Evolutionary conservation across 1,139 yeast species (phyloP).

Genomic region (Lodderomyces pseudojiufengensis): DNA sequence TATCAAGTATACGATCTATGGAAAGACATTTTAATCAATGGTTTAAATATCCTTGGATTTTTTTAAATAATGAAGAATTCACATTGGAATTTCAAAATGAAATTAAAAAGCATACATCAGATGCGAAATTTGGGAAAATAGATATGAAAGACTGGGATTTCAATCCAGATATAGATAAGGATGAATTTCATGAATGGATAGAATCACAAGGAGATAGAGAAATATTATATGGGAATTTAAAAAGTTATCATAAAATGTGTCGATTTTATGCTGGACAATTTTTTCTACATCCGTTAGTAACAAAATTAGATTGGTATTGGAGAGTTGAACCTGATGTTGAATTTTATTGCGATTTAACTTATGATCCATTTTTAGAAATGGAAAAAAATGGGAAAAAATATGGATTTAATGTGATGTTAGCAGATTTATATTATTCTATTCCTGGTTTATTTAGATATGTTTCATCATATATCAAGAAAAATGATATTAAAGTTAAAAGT

Average conservation of each 20-base stretch:
- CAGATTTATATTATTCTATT: slow-evolving; percentile 72
- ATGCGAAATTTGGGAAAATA: slow-evolving; percentile 67
- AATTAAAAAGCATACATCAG: slow-evolving; percentile 50
- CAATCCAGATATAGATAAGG: slow-evolving; percentile 22
- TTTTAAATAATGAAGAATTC: slow-evolving; percentile 76
- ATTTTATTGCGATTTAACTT: slow-evolving; percentile 83
- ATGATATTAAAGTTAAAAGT: slow-evolving; percentile 46
- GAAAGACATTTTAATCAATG: slow-evolving; percentile 89
- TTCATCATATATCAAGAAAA: slow-evolving; percentile 49
- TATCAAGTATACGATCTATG: slow-evolving; percentile 63
- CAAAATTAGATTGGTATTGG: slow-evolving; percentile 84
- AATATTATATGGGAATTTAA: slow-evolving; percentile 76
- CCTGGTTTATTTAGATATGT: slow-evolving; percentile 79
- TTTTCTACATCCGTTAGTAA: slow-evolving; percentile 68
- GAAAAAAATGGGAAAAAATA: slow-evolving; percentile 62
- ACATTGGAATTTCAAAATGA: slow-evolving; percentile 54
- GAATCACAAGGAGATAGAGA: slow-evolving; percentile 75
- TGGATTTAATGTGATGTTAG: slow-evolving; percentile 76
- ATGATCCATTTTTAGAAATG: slow-evolving; percentile 89
- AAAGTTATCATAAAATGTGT: slow-evolving; percentile 71
- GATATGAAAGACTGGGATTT: slow-evolving; percentile 68
- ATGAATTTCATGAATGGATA: slow-evolving; percentile 50
- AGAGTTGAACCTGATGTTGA: slow-evolving; percentile 89
- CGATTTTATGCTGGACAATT: slow-evolving; percentile 75
- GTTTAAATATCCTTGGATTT: slow-evolving; percentile 87